A percentile compares a stretch with the other conserved stretches of the same genome.
phyloP scores from a whole-genome alignment of 768 basidiomycete species.

The Trichaptum fuscoviolaceum region DNA sequence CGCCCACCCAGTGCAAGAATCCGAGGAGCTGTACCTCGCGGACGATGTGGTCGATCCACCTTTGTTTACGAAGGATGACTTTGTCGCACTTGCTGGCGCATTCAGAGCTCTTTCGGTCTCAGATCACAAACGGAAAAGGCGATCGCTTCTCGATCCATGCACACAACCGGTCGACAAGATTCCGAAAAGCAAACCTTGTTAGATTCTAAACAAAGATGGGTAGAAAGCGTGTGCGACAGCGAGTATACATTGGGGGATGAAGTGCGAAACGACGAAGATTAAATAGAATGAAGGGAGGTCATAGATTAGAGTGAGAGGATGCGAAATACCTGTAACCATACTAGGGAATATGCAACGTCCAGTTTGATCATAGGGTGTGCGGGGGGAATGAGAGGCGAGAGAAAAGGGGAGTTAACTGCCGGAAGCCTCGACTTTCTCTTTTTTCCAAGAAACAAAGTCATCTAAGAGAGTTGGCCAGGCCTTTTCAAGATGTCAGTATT shows the following conservation, averaged over 20 bases:
- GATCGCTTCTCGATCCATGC: neutral
- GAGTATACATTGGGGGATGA: neutral
- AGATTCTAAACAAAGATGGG: neutral
- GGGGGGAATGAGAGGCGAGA: neutral
- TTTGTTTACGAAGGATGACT: neutral
- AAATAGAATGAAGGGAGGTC: neutral
- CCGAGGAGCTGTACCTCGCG: neutral
- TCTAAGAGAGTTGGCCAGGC: slow-evolving; percentile 83
- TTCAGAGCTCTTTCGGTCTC: neutral
- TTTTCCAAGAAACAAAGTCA: slow-evolving; percentile 71
- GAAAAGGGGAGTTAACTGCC: neutral
- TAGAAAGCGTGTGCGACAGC: neutral
- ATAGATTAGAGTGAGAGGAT: neutral
- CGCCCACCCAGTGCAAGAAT: neutral
- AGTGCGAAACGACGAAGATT: neutral
- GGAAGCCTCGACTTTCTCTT: slow-evolving; percentile 15
- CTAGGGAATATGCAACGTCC: neutral
- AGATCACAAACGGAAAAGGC: neutral
- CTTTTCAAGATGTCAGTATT: slow-evolving; percentile 27
- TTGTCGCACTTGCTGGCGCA: neutral
- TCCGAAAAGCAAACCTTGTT: neutral
- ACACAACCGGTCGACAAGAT: neutral
- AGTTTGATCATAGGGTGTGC: neutral
- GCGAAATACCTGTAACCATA: neutral
- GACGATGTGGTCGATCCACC: neutral